Base-by-base conservation (phyloP, 371 early-diverging fungal genomes). In the Paraphysoderma sedebokerense region DNA sequence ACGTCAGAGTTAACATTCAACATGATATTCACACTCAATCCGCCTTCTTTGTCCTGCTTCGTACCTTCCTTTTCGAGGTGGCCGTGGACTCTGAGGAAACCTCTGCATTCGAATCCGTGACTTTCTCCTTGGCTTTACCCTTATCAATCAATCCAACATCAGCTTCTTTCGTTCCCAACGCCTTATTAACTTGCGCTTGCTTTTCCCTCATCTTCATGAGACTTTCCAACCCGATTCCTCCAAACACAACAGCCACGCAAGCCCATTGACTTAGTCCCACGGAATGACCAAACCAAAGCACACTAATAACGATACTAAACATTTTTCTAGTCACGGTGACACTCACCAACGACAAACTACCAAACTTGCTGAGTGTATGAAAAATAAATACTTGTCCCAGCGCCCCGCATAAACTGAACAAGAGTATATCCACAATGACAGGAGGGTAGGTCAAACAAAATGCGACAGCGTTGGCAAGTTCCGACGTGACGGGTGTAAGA, bases 301-400 rank as follows among this genome's bases (percentile, higher is more conserved):
- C 79, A 30, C 87, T 85, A 31, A 97, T 56, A 31, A 98, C 54
- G 64, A 98, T 91, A 0, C 89, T 85, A 47, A 96, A 81, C 63
- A 98, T 77, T 65, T 98, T 98, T 47, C 99, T 74, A 0, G 95
- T 93, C 17, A 98, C 90, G 0, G 87, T 98, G 34, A 95, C 82
- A 5, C 88, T 97, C 8, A 88, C 93, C 32, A 95, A 61, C 15
- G 78, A 76, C 38, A 98, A 57, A 49, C 90, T 80, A 13, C 98
- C 99, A 63, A 87, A 93, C 13, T 76, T 72, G 49, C 84, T 83
- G 27, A 98, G 73, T 44, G 87, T 87, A 63, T 87, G 86, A 67
- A 91, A 98, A 46, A 98, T 88, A 59, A 97, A 92, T 65, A 83
- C 81, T 67, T 98, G 98, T n/a, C 99, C 99, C 23, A 93, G 29